Conservation (phyloP, 2,329 filamentous ascomycete genomes). For the Cercospora sp. region DNA sequence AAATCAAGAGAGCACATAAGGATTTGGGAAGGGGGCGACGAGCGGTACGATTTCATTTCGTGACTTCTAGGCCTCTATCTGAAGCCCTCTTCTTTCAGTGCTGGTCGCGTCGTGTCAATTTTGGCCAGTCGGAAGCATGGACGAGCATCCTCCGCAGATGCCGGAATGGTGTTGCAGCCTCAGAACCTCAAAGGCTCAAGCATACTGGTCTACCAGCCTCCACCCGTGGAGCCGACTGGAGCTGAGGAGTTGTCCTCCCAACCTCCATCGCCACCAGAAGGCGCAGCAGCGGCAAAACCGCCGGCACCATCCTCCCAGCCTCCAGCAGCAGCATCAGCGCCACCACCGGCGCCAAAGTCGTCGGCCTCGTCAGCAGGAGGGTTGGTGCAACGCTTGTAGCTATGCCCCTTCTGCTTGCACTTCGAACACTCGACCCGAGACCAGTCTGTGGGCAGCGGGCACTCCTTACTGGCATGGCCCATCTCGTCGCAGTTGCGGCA, state of each 20-base stretch:
- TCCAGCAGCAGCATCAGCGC: not conserved
- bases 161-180: not conserved
- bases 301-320: not conserved
- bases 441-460: constrained; percentile 36
- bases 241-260: constrained; percentile 19
- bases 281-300: constrained; percentile 11
- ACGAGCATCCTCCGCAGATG: not conserved
- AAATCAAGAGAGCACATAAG: not conserved
- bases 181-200: not conserved
- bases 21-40: not conserved
- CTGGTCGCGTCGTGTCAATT: not conserved
- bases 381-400: constrained; percentile 33
- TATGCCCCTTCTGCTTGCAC: constrained; percentile 41
- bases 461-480: constrained; percentile 25
- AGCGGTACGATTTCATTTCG: not conserved
- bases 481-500: constrained; percentile 49
- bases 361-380: constrained; percentile 13
- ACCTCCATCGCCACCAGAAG: constrained; percentile 6
- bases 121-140: not conserved
- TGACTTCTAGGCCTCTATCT: not conserved
- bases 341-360: not conserved
- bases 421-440: constrained; percentile 50
- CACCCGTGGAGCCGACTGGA: constrained; percentile 14
- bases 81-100: not conserved
- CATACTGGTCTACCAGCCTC: constrained; percentile 17